Percentiles rank a stretch among this genome's conserved stretches.
Conservation (phyloP, 2,329 filamentous ascomycete species). For the Orbilia ellipsospora region DNA sequence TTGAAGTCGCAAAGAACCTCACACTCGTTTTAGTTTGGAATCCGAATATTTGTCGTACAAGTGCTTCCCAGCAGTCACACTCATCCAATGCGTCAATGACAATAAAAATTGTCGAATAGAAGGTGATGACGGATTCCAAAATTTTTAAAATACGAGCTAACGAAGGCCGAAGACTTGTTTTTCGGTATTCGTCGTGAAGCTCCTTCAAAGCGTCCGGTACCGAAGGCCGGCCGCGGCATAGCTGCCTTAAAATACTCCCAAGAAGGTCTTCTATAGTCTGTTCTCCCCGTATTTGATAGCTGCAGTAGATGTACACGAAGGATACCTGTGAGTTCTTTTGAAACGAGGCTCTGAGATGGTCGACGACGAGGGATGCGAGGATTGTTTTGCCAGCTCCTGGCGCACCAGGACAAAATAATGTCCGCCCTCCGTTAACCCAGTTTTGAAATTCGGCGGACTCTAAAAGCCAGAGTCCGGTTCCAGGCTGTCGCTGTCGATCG, state of each 20-base stretch:
- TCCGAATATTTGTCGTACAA: conserved; percentile 32
- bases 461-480: conserved; percentile 66
- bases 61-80: conserved; percentile 40
- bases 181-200: conserved; percentile 59
- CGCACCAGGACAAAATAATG: conserved; percentile 22
- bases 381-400: conserved; percentile 68
- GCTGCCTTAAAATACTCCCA: conserved; percentile 62
- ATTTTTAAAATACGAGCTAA: not conserved
- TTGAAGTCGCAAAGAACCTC: conserved; percentile 61
- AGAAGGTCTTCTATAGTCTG: conserved; percentile 61
- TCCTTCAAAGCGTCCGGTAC: conserved; percentile 59
- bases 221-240: conserved; percentile 58
- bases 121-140: not conserved
- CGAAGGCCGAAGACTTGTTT: not conserved
- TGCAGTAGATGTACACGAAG: conserved; percentile 66
- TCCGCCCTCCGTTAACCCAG: conserved; percentile 59
- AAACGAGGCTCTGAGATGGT: conserved; percentile 61
- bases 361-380: conserved; percentile 63
- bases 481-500: conserved; percentile 61
- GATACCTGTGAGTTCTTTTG: conserved; percentile 57
- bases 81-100: conserved; percentile 47
- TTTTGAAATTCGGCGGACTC: conserved; percentile 61
- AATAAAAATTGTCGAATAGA: conserved; percentile 34
- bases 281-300: conserved; percentile 63
- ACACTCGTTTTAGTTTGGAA: not conserved